Evolutionary conservation across 2,329 filamentous ascomycete genomes (phyloP).

Genomic region (Shiraia sp.): DNA sequence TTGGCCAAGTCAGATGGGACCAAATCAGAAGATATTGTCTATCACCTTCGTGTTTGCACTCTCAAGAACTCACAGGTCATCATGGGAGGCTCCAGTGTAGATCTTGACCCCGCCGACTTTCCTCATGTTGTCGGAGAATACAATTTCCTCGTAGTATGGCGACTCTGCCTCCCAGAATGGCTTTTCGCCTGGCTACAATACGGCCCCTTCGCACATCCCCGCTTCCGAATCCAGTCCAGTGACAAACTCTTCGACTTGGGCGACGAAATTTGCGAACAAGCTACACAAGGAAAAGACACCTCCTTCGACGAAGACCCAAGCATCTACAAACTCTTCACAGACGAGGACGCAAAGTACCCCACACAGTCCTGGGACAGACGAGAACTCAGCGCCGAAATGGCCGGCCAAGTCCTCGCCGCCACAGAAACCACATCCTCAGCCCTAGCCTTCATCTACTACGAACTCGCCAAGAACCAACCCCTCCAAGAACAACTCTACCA

Average conservation of each 20-base stretch:
- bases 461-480: constrained; percentile 18
- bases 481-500: constrained; percentile 16
- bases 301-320: constrained; percentile 11
- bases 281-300: constrained; percentile 3
- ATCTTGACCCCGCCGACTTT: constrained; percentile 17
- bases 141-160: constrained; percentile 25
- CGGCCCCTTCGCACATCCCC: constrained; percentile 15
- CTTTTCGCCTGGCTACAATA: constrained; percentile 21
- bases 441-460: constrained; percentile 24
- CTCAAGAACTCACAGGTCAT: constrained; percentile 22
- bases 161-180: constrained; percentile 24
- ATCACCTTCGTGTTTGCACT: constrained; percentile 23
- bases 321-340: constrained; percentile 18
- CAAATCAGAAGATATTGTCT: constrained; percentile 21
- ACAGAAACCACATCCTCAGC: constrained; percentile 25
- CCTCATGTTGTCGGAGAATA: constrained; percentile 22
- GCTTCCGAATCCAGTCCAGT: constrained; percentile 22
- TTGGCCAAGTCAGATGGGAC: constrained; percentile 13
- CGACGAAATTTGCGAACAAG: constrained; percentile 16
- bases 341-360: constrained; percentile 18
- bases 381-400: constrained; percentile 24
- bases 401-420: constrained; percentile 23
- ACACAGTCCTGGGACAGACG: constrained; percentile 18
- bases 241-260: constrained; percentile 23
- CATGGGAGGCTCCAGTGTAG: constrained; percentile 21